phyloP scores from a whole-genome alignment of 495 filamentous ascomycete genomes.

The Penicillium maclennaniae region DNA sequence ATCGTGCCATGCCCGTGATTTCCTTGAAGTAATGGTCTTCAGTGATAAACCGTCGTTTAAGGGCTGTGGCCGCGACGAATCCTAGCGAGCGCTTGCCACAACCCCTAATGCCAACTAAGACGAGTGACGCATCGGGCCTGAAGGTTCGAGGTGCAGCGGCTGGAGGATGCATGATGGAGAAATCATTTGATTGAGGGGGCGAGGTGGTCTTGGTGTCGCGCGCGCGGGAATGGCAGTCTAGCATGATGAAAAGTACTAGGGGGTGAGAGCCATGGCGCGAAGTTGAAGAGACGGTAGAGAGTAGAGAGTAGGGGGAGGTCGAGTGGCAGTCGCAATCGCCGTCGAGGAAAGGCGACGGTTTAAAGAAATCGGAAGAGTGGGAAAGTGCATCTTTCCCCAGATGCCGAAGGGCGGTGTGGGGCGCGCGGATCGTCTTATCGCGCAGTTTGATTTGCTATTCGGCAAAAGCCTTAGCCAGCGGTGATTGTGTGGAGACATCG shows the following conservation, averaged over 20 bases:
- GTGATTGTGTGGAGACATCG: not conserved
- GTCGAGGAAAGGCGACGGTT: not conserved
- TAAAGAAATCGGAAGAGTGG: not conserved
- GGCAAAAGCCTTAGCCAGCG: slow-evolving; percentile 15
- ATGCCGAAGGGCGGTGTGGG: slow-evolving; percentile 3
- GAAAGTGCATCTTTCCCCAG: slow-evolving; percentile 3
- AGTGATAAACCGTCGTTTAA: slow-evolving; percentile 70
- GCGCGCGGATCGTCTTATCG: slow-evolving; percentile 6
- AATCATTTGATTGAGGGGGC: not conserved
- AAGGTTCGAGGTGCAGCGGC: slow-evolving; percentile 53
- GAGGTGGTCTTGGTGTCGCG: slow-evolving; percentile 8
- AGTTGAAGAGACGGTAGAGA: not conserved
- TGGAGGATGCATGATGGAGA: slow-evolving; percentile 20
- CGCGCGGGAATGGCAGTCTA: slow-evolving; percentile 11
- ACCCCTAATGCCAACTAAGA: slow-evolving; percentile 72
- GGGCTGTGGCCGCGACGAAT: slow-evolving; percentile 72
- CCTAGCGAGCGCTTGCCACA: slow-evolving; percentile 76
- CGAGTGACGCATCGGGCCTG: slow-evolving; percentile 63
- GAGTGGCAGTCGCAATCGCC: not conserved
- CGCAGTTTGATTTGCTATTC: slow-evolving; percentile 7
- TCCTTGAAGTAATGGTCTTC: slow-evolving; percentile 74
- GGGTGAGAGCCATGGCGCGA: slow-evolving; percentile 7
- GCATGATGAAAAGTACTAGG: slow-evolving; percentile 1
- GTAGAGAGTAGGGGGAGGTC: too few relatives aligned
- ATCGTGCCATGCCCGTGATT: slow-evolving; percentile 59